These are phyloP conservation scores for Pestalotiopsis sp. DNA, from an alignment of 2,329 filamentous ascomycete genomes.

Conservation along the genomic window DNA sequence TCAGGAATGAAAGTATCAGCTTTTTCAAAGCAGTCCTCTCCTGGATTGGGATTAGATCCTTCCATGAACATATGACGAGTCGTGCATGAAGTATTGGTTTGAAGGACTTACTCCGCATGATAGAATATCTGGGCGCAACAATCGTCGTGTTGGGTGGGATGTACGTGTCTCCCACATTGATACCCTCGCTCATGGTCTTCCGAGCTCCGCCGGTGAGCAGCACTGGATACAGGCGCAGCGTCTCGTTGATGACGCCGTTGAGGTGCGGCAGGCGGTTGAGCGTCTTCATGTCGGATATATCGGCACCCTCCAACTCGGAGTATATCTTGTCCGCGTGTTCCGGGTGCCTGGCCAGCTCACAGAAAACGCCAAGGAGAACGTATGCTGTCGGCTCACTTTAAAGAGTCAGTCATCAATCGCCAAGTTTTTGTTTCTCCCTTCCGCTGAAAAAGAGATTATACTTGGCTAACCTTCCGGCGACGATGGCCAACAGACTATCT, in stretches of 20 bases:
- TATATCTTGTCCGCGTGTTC: neutral
- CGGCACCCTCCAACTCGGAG: neutral
- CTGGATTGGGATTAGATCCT: conserved; percentile 12
- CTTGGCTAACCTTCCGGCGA: neutral
- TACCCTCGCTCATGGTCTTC: conserved; percentile 12
- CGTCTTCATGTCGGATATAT: neutral
- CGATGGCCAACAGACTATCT: neutral
- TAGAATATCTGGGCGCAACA: conserved; percentile 22
- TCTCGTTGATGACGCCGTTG: conserved; percentile 28
- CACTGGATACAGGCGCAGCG: conserved; percentile 26
- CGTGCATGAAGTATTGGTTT: neutral
- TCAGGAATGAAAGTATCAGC: conserved; percentile 39
- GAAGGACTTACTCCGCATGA: conserved; percentile 37
- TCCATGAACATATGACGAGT: neutral
- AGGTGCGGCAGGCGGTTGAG: conserved; percentile 24
- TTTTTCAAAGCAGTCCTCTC: conserved; percentile 30
- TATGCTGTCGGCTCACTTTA: neutral
- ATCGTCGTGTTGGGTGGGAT: conserved; percentile 23
- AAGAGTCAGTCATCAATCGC: neutral
- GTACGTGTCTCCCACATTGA: conserved; percentile 12
- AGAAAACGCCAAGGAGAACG: neutral
- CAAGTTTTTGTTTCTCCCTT: neutral
- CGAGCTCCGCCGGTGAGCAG: conserved; percentile 24
- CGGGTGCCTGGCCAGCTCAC: neutral
- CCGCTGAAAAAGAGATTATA: neutral